A percentile compares a stretch with the other conserved stretches of the same genome.
phyloP scores from a whole-genome alignment of 2,329 filamentous ascomycete species.

The Verticillium isaacii region DNA sequence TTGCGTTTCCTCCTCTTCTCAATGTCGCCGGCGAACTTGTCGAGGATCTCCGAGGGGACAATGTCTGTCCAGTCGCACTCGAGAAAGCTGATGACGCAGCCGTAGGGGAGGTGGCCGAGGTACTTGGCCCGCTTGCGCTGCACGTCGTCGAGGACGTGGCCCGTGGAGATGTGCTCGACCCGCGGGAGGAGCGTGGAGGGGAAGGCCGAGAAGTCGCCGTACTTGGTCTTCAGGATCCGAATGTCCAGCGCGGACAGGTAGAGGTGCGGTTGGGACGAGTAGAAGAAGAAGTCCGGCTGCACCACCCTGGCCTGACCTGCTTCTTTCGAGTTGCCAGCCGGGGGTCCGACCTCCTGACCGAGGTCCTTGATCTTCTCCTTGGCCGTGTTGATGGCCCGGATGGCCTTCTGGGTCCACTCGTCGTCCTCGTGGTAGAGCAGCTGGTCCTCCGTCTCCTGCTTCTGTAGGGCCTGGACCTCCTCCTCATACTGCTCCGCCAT shows the following conservation, averaged over 20 bases:
- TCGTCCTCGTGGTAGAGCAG: constrained; percentile 85
- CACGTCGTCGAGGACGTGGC: constrained; percentile 81
- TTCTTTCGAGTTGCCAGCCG: constrained; percentile 3
- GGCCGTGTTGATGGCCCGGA: constrained; percentile 66
- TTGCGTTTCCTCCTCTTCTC: constrained; percentile 72
- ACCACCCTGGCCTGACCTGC: constrained; percentile 13
- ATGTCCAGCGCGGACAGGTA: constrained; percentile 91
- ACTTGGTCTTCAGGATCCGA: constrained; percentile 84
- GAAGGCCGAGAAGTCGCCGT: constrained; percentile 76
- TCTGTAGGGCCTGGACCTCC: constrained; percentile 69
- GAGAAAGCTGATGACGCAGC: constrained; percentile 86
- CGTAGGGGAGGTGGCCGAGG: constrained; percentile 77
- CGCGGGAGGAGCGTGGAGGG: constrained; percentile 81
- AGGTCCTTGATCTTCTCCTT: constrained; percentile 66
- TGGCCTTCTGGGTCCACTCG: constrained; percentile 87
- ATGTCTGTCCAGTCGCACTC: constrained; percentile 96
- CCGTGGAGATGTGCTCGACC: constrained; percentile 84
- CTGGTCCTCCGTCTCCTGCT: constrained; percentile 84
- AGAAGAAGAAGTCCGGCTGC: constrained; percentile 70
- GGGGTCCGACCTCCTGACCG: constrained; percentile 15
- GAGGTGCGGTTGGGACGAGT: constrained; percentile 80
- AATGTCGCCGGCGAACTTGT: constrained; percentile 70
- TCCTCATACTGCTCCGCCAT: constrained; percentile 75
- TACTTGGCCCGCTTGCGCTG: constrained; percentile 83
- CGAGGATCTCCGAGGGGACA: constrained; percentile 69